Evolutionary conservation across 2,329 filamentous ascomycete genomes (phyloP), one percentile per base, ranked within the genome.

Genomic region (Arthrobotrys megalospora): DNA sequence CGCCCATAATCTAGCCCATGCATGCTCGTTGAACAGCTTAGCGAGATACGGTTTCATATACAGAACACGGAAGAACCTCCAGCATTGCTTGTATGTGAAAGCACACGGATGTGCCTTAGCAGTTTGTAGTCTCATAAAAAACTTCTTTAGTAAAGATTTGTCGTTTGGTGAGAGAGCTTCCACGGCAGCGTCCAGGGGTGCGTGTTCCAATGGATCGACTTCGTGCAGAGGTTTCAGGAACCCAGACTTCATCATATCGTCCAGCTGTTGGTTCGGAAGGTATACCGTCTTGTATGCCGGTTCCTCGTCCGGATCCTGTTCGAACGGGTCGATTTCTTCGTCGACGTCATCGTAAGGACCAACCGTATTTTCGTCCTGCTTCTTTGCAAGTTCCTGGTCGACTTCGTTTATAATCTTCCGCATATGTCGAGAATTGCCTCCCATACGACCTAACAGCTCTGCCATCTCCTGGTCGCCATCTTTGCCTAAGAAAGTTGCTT

Each of bases 201-300:
- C 55, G 21, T 76, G 34, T 34, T 60, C 65, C 4, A 76, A 16
- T 2, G 65, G 66, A 14, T 77, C 73, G 36, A 77, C n/a, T 34
- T 77, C 66, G n/a, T 70, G 50, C n/a, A 71, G 16, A n/a, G 66
- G 60, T 24, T 77, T 77, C 19, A 77, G 50, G 66, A 77, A 77
- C 6, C 73, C 73, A 12, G 55, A 60, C 24, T 21, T 52, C 50
- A 77, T 66, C 73, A 77, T 77, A 3, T 77, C 60, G 52, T 77
- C 73, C 11, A 77, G 60, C 19, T 77, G 67, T 5, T 71, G 60
- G 14, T 64, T 71, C 7, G 73, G 73, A 14, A 77, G 66, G 45
- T 77, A 77, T 2, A 77, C 53, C 1, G 73, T 77, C 28, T 77
- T 77, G 38, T 77, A 77, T 14, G 66, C 66, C n/a, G 73, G 73